Percentiles rank a stretch among this genome's conserved stretches.
phyloP scores from a whole-genome alignment of 129 eudicot species.

The Helianthus tuberosus region DNA sequence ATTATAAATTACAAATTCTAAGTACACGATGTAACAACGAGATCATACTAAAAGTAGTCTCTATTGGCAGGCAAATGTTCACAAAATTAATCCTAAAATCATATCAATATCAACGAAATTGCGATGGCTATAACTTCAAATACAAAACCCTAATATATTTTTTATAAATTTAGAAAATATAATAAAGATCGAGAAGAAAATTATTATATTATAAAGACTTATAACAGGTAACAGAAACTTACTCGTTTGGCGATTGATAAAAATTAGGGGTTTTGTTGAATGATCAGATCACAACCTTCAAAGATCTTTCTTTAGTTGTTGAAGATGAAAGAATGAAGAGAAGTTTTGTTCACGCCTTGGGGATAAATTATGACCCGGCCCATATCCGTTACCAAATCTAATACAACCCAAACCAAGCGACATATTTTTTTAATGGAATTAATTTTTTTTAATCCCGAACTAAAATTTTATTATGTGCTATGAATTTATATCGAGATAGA shows the following conservation, averaged over 20 bases:
- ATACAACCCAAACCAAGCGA: background rate
- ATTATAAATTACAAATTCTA: background rate
- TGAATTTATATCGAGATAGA: too few species aligned
- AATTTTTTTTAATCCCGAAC: too few species aligned
- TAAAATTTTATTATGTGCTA: too few species aligned
- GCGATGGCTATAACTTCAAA: background rate
- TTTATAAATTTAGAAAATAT: background rate
- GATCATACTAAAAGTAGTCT: background rate
- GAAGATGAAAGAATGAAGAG: background rate
- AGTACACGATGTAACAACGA: background rate
- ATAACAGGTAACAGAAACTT: background rate
- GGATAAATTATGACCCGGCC: background rate
- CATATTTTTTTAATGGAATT: too few species aligned
- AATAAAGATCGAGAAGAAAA: background rate
- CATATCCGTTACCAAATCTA: background rate
- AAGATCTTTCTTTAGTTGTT: background rate
- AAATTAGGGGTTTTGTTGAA: constrained; percentile 6
- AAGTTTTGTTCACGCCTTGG: background rate
- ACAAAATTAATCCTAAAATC: background rate
- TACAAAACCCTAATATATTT: background rate
- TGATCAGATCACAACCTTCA: constrained; percentile 1
- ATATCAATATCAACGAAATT: background rate
- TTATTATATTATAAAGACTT: background rate
- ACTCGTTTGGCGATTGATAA: constrained; percentile 1
- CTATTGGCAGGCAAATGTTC: background rate